Percentiles rank a stretch among this genome's conserved stretches.
These are phyloP conservation scores for Saitoella complicata DNA, from an alignment of 805 yeast genomes.

Conservation along the genomic window DNA sequence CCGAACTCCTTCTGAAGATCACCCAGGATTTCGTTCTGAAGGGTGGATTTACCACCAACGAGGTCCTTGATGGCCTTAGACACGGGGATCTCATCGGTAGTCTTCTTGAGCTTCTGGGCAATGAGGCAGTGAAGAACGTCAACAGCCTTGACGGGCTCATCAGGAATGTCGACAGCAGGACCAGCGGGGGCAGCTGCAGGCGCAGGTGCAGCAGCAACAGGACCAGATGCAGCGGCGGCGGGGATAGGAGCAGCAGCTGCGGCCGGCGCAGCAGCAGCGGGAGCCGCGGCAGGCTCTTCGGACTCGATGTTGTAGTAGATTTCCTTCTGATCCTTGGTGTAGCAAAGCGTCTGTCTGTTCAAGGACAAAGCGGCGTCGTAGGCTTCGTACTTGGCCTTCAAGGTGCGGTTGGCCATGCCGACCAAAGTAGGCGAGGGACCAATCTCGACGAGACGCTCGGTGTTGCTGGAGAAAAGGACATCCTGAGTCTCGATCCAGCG, in stretches of 20 bases:
- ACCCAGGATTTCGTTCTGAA: conserved; percentile 96
- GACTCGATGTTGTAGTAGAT: conserved; percentile 63
- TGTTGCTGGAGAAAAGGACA: conserved; percentile 81
- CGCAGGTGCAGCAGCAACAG: conserved; percentile 38
- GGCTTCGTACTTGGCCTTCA: conserved; percentile 87
- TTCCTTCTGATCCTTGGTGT: conserved; percentile 89
- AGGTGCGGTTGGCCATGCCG: conserved; percentile 96
- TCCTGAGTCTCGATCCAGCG: conserved; percentile 99
- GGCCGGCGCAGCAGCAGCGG: conserved; percentile 18
- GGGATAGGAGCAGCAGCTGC: conserved; percentile 31
- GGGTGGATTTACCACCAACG: conserved; percentile 97
- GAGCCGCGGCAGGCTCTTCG: conserved; percentile 22
- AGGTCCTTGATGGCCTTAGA: conserved; percentile 89
- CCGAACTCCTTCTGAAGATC: conserved; percentile 98
- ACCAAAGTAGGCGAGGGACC: conserved; percentile 98
- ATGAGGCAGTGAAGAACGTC: conserved; percentile 75
- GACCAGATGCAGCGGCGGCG: conserved; percentile 41
- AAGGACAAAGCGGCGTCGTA: conserved; percentile 92
- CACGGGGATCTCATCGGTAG: conserved; percentile 70
- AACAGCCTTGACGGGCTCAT: conserved; percentile 75
- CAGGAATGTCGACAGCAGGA: conserved; percentile 72
- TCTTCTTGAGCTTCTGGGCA: conserved; percentile 88
- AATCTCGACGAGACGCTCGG: conserved; percentile 94
- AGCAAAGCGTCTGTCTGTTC: conserved; percentile 87
- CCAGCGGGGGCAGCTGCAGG: conserved; percentile 59